Conservation (phyloP, 2,329 filamentous ascomycete species). For the Aspergillus awamori region DNA sequence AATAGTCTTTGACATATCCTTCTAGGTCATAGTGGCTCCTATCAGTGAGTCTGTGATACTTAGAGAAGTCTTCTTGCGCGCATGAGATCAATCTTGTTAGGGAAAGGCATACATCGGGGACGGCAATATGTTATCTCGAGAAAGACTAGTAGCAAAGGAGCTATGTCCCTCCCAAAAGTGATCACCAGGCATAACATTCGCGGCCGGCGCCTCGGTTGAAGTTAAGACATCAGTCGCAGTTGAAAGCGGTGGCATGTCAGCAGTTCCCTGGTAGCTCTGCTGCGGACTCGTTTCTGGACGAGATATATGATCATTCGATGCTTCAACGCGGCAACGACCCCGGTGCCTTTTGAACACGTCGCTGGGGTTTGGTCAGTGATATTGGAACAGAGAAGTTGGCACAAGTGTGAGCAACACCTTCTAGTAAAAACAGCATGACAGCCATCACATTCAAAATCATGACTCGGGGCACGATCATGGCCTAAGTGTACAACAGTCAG, state of each 20-base stretch:
- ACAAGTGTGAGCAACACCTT: background rate
- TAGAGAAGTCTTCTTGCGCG: background rate
- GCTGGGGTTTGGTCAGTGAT: background rate
- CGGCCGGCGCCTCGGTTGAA: background rate
- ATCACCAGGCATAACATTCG: background rate
- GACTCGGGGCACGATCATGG: background rate
- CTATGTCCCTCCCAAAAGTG: background rate
- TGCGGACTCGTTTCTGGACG: too few species aligned
- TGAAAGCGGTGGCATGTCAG: too few species aligned
- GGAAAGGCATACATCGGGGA: background rate
- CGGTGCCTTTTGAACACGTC: background rate
- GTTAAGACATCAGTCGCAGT: too few species aligned
- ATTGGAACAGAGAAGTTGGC: background rate
- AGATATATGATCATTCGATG: too few species aligned
- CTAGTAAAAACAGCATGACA: conserved; percentile 4
- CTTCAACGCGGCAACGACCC: background rate
- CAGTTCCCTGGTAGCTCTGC: background rate
- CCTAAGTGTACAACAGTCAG: background rate
- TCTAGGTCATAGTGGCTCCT: too few species aligned
- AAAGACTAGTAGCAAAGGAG: background rate
- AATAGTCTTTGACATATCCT: background rate
- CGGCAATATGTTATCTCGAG: background rate
- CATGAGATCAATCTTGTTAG: background rate
- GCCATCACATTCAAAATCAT: conserved; percentile 1
- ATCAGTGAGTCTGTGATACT: background rate